Conservation (phyloP, 2,329 filamentous ascomycete genomes). For the Xylariaceae sp. region DNA sequence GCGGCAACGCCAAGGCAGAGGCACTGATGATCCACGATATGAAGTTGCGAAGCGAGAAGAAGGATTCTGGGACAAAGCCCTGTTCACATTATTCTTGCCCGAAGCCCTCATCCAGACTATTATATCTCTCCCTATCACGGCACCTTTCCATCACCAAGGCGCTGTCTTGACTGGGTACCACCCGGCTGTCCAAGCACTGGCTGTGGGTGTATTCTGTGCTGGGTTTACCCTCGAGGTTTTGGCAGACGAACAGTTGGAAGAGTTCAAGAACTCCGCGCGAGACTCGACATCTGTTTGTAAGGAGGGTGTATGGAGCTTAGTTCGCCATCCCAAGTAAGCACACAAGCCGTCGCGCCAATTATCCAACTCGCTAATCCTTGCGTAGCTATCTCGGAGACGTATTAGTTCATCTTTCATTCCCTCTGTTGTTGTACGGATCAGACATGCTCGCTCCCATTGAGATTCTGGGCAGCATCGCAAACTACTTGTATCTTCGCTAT, state of each 20-base stretch:
- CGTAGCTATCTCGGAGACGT: slow-evolving; percentile 58
- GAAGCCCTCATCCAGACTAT: slow-evolving; percentile 55
- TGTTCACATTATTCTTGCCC: slow-evolving; percentile 52
- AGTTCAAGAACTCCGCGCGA: slow-evolving; percentile 43
- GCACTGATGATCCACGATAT: slow-evolving; percentile 55
- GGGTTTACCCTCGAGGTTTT: slow-evolving; percentile 54
- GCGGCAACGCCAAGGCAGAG: slow-evolving; percentile 32
- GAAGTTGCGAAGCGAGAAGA: slow-evolving; percentile 47
- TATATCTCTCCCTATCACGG: slow-evolving; percentile 53
- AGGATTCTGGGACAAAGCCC: slow-evolving; percentile 54
- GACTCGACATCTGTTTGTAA: slow-evolving; percentile 43
- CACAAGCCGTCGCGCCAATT: background rate
- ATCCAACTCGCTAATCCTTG: background rate
- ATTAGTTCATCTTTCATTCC: slow-evolving; percentile 56
- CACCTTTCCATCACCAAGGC: slow-evolving; percentile 47
- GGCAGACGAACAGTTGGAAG: slow-evolving; percentile 51
- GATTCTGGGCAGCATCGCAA: slow-evolving; percentile 52
- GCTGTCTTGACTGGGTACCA: slow-evolving; percentile 33
- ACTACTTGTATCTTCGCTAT: slow-evolving; percentile 55
- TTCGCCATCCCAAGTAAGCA: slow-evolving; percentile 58
- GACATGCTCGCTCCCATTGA: slow-evolving; percentile 52
- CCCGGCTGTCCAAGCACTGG: slow-evolving; percentile 37
- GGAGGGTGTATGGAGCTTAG: slow-evolving; percentile 59
- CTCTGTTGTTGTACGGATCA: slow-evolving; percentile 51
- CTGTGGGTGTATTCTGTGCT: slow-evolving; percentile 53